Conservation (phyloP, 2,329 filamentous ascomycete genomes). For the Colletotrichum limetticola region DNA sequence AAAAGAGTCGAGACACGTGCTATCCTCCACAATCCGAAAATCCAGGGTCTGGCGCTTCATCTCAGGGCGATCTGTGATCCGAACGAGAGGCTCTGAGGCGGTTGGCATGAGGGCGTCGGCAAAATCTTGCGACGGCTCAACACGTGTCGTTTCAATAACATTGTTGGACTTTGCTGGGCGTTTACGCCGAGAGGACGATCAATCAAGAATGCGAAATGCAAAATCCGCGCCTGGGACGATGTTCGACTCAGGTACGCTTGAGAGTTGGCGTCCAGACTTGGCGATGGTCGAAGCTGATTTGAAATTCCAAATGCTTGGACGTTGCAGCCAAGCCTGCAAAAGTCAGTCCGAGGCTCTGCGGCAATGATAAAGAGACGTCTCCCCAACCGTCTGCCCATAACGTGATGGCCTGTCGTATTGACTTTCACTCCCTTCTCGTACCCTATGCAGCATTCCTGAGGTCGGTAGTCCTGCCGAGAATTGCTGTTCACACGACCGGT, state of each 20-base stretch:
- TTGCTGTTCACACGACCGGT: not conserved
- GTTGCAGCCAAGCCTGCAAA: not conserved
- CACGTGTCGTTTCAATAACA: not conserved
- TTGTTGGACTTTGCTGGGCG: not conserved
- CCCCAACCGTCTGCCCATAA: not conserved
- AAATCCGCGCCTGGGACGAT: not conserved
- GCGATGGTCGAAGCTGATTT: not conserved
- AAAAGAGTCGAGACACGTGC: not conserved
- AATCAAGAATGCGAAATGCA: not conserved
- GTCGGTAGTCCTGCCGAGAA: not conserved
- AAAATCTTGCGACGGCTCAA: not conserved
- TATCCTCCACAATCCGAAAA: not conserved
- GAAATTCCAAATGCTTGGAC: not conserved
- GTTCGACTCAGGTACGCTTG: not conserved
- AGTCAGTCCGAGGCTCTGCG: not conserved
- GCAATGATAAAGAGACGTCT: slow-evolving; percentile 1
- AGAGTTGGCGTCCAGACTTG: not conserved
- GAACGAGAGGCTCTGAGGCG: not conserved
- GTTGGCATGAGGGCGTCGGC: not conserved
- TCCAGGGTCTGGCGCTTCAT: not conserved
- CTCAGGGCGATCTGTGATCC: not conserved
- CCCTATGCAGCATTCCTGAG: not conserved
- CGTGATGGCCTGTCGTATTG: not conserved
- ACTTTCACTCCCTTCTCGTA: not conserved
- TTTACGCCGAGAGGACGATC: slow-evolving; percentile 10